Base-by-base conservation (phyloP, 2,329 filamentous ascomycete species). In the Penicillium sp. region DNA sequence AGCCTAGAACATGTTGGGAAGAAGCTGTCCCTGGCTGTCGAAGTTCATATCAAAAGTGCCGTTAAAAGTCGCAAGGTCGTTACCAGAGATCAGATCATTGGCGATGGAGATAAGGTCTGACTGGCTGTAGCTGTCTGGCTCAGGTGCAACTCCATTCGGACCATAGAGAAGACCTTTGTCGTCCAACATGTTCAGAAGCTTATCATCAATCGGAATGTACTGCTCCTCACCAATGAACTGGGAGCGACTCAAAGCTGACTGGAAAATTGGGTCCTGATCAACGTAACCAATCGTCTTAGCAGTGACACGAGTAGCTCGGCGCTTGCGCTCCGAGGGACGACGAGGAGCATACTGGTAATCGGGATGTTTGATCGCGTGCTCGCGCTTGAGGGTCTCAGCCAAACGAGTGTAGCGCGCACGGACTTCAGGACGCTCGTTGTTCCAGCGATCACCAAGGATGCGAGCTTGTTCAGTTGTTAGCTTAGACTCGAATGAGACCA, bases 321-420 rank as follows among this genome's bases (percentile, higher is more conserved):
- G 52, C 2, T n/a, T 22, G 4, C 12, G 41, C 25, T 50, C 34
- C 4, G 29, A 19, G 22, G 53, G 53, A 6, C 50, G 50, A 30
- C 74, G 71, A 45, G 75, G 73, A 45, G 73, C 67, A 54, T 76
- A 76, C 41, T 74, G 69, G 57, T 76, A 77, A 39, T 70, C 63
- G 5, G 74, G 73, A 55, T 75, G 64, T 13, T 69, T 61, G 36
- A 63, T 53, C 8, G 65, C 58, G 50, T 77, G 74, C 51, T 72
- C 63, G 25, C 50, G 55, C 56, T 75, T 75, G 29, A 66, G 57
- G 12, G 69, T 60, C 13, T 71, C 67, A 5, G 75, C 70, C 36
- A 70, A 58, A 19, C 53, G 56, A 49, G 67, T 72, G 60, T 66
- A 76, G 30, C 66, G 56, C 14, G 62, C 61, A 45, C 68, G 72